These are phyloP conservation scores for Pythium biforme DNA, from an alignment of 352 stramenopile genomes.

Conservation along the genomic window DNA sequence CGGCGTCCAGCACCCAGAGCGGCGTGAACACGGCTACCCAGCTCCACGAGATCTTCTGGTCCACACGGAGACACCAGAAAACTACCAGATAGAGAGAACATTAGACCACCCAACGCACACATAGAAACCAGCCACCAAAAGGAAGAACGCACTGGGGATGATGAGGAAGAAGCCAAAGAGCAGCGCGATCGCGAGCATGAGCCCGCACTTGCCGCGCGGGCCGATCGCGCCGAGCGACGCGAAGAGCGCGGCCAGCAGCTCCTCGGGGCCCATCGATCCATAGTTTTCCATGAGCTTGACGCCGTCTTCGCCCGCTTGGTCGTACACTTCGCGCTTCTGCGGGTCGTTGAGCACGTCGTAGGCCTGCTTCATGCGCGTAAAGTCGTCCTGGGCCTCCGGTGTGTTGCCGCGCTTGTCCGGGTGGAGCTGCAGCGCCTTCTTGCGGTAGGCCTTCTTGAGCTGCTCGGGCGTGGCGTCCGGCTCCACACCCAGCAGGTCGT, in stretches of 20 bases:
- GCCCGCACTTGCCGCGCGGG: constrained; percentile 55
- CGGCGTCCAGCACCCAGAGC: constrained; percentile 70
- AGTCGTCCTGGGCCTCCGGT: constrained; percentile 39
- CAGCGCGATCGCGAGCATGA: constrained; percentile 70
- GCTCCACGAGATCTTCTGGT: constrained; percentile 72
- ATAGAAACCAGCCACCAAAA: background rate
- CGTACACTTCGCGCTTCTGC: constrained; percentile 81
- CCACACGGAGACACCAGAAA: constrained; percentile 80
- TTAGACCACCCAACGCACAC: background rate
- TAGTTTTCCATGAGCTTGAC: constrained; percentile 89
- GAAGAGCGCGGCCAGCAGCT: constrained; percentile 70
- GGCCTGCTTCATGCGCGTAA: constrained; percentile 90
- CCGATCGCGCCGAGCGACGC: constrained; percentile 74
- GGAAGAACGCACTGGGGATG: constrained; percentile 59
- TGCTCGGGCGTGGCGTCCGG: constrained; percentile 69
- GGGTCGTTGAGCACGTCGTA: constrained; percentile 93
- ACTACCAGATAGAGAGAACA: constrained; percentile 37
- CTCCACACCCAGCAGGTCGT: constrained; percentile 79
- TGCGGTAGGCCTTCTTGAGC: constrained; percentile 93
- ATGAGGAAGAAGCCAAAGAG: constrained; percentile 83
- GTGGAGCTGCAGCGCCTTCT: constrained; percentile 86
- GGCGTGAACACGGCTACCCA: constrained; percentile 81
- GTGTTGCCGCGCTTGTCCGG: constrained; percentile 23
- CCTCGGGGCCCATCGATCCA: constrained; percentile 74
- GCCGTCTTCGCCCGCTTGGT: constrained; percentile 85